Base-by-base conservation (phyloP, 495 filamentous ascomycete genomes). In the Filosporella fistucella region DNA sequence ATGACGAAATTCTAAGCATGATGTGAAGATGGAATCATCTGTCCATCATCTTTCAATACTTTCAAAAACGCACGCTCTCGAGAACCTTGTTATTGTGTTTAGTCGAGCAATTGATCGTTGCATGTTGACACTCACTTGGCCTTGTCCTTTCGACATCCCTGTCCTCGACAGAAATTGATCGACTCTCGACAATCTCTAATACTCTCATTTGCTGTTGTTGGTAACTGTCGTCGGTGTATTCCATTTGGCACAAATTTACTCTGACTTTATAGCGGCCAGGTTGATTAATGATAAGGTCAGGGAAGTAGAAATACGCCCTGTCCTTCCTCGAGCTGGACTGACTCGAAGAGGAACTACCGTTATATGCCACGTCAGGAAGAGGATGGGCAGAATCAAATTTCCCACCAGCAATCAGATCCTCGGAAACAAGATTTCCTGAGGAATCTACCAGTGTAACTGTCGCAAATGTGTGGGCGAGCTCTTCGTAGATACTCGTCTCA, bases 381-480 rank as follows among this genome's bases (percentile, higher is more conserved):
- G 56, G 56, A 30, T 59, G 56, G 21, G 56, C 56, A 3, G 56
- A 59, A 21, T 59, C 56, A 20, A 46, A 42, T 12, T 53, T 32
- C 22, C 35, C 43, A 16, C 56, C 56, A 38, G 49, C 45, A 22
- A 59, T 42, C 17, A 43, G 35, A 24, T 56, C 49, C 10, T 54
- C 33, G 10, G 48, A 28, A 20, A 49, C 40, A n/a, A n/a, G n/a
- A 25, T 55, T 46, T 10, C 52, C 56, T 5, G 47, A 52, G 1
- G 30, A 33, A 14, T 50, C 20, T 17, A 59, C 29, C 16, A 59
- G 56, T 25, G 56, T 52, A 30, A 38, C 56, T 2, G 54, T 49
- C 20, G 52, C 56, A 48, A 49, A 59, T 4, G 47, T 50, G 1
- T 53, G 48, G 4, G 52, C 41, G 5, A 59, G 49, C 14, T 53